A percentile compares a stretch with the other conserved stretches of the same genome.
These are phyloP conservation scores for Solanum bukasovii DNA, from an alignment of 257 asterid genomes.

Conservation along the genomic window DNA sequence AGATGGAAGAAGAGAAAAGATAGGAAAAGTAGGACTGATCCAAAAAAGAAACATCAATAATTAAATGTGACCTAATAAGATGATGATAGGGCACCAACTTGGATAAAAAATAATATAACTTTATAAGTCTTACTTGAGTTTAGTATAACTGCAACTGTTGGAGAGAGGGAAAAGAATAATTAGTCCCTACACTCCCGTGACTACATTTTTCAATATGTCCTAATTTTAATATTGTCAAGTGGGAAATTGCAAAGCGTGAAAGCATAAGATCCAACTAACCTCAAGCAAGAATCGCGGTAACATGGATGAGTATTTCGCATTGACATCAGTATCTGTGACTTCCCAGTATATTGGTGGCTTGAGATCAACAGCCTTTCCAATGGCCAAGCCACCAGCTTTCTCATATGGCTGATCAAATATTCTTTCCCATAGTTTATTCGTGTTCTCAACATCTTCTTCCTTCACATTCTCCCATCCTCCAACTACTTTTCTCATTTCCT, in stretches of 20 bases:
- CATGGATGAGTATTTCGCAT: constrained; percentile 63
- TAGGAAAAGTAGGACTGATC: neutral
- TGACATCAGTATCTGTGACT: constrained; percentile 44
- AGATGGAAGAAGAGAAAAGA: neutral
- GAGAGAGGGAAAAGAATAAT: neutral
- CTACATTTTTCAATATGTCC: neutral
- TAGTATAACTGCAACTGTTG: neutral
- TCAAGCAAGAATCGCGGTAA: constrained; percentile 72
- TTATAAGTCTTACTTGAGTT: neutral
- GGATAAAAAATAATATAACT: neutral
- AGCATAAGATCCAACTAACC: constrained; percentile 33
- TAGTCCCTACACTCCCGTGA: neutral
- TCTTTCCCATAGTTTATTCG: constrained; percentile 69
- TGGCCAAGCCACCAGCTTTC: constrained; percentile 63
- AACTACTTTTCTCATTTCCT: constrained; percentile 38
- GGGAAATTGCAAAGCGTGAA: neutral
- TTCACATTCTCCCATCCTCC: constrained; percentile 36
- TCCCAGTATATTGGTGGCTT: constrained; percentile 65
- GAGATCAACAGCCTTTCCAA: constrained; percentile 16
- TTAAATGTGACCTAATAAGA: constrained; percentile 3
- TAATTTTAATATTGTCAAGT: neutral
- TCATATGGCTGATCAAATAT: constrained; percentile 69
- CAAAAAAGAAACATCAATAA: neutral
- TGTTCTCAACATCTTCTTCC: constrained; percentile 35
- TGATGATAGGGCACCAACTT: neutral